A percentile compares a stretch with the other conserved stretches of the same genome.
These are phyloP conservation scores for Mimosa pudica DNA, from an alignment of 306 rosid species.

Conservation along the genomic window DNA sequence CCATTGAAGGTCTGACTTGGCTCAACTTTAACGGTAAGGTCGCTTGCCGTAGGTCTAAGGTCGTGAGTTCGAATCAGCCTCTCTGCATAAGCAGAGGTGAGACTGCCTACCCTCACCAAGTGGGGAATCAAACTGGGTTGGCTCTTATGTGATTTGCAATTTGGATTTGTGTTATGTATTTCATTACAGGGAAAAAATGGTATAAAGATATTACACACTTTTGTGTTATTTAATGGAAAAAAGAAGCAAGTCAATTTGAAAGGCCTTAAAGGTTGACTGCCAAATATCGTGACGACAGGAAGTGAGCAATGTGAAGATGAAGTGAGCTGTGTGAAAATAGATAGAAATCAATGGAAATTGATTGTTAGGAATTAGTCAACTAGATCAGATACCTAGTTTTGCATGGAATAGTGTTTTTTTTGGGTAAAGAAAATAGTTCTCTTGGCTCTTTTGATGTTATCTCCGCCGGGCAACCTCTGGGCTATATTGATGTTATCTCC, in stretches of 20 bases:
- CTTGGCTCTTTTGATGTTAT: too few species aligned
- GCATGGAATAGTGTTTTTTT: background rate
- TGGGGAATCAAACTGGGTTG: too few species aligned
- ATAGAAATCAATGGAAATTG: background rate
- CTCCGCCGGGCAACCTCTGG: background rate
- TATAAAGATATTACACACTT: slow-evolving; percentile 5
- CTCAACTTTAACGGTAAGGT: too few species aligned
- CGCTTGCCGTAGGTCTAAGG: too few species aligned
- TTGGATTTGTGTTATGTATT: slow-evolving; percentile 20
- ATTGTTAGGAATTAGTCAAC: background rate
- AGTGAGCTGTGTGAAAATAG: background rate
- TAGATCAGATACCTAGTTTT: background rate
- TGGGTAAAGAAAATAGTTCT: background rate
- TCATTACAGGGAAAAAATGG: slow-evolving; percentile 12
- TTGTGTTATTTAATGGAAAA: background rate
- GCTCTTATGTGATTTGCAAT: background rate
- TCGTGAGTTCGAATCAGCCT: too few species aligned
- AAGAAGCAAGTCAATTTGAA: background rate
- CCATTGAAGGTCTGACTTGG: background rate
- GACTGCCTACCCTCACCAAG: too few species aligned
- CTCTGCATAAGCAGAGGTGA: too few species aligned
- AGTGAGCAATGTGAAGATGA: background rate
- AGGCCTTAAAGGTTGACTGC: background rate
- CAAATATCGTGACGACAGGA: background rate
- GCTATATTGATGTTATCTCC: background rate